These are phyloP conservation scores for Ophiostoma australiae DNA, from an alignment of 2,329 filamentous ascomycete species.

Conservation along the genomic window DNA sequence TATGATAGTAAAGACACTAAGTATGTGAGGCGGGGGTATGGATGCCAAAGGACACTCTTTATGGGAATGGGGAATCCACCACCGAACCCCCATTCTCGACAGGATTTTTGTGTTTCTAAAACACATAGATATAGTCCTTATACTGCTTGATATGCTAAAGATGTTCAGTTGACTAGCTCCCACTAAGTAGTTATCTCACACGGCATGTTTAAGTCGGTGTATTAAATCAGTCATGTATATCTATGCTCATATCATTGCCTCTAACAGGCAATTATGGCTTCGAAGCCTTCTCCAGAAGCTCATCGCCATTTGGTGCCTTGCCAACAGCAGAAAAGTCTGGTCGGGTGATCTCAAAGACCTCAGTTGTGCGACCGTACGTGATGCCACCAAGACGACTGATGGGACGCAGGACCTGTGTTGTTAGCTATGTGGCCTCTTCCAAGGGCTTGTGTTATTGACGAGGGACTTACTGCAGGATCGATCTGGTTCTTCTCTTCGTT, in stretches of 20 bases:
- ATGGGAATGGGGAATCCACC: too few relatives aligned
- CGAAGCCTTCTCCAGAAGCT: slow-evolving; percentile 24
- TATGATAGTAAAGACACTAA: not conserved
- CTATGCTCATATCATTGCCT: not conserved
- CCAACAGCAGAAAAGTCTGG: slow-evolving; percentile 49
- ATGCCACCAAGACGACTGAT: slow-evolving; percentile 80
- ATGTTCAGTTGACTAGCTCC: not conserved
- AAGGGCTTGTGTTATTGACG: not conserved
- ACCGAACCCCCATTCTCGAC: too few relatives aligned
- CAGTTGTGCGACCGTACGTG: slow-evolving; percentile 66
- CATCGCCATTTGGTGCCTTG: slow-evolving; percentile 36
- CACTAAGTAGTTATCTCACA: not conserved
- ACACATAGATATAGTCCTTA: too few relatives aligned
- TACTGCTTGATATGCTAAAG: not conserved
- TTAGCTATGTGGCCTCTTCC: not conserved
- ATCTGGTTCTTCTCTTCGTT: slow-evolving; percentile 70
- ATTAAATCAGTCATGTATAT: not conserved
- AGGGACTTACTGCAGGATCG: slow-evolving; percentile 57
- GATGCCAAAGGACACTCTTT: not conserved
- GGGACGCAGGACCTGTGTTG: slow-evolving; percentile 60
- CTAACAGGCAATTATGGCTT: not conserved
- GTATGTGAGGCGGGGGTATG: not conserved
- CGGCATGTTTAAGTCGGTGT: not conserved
- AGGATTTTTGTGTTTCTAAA: too few relatives aligned
- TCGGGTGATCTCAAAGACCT: slow-evolving; percentile 66